phyloP scores from a whole-genome alignment of 2,329 filamentous ascomycete genomes.

The Arthroderma uncinatum region DNA sequence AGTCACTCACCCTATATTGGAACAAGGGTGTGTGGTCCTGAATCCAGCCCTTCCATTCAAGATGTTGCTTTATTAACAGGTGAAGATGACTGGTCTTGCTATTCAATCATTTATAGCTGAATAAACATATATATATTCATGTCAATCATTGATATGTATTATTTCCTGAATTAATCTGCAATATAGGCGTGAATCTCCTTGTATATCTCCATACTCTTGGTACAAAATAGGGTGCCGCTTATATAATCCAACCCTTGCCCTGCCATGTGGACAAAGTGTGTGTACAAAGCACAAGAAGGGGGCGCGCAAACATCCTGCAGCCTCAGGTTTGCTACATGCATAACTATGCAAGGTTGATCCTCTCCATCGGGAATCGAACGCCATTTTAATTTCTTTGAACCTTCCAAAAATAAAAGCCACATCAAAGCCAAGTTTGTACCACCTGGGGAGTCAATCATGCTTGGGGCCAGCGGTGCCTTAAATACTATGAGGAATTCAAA shows the following conservation, averaged over 20 bases:
- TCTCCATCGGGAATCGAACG: background rate
- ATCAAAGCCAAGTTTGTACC: background rate
- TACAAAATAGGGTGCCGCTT: no score
- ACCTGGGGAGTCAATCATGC: background rate
- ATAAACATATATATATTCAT: background rate
- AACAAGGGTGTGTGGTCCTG: background rate
- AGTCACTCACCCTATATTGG: background rate
- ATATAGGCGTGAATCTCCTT: background rate
- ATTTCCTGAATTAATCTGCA: background rate
- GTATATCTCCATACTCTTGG: no score
- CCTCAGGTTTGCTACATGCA: background rate
- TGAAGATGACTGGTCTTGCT: background rate
- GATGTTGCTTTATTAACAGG: background rate
- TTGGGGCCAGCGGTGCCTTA: background rate
- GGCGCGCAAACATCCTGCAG: background rate
- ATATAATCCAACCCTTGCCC: background rate
- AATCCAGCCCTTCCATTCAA: background rate
- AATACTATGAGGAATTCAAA: background rate
- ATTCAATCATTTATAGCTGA: background rate
- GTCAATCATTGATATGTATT: background rate
- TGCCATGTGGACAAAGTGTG: background rate
- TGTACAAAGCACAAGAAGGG: background rate
- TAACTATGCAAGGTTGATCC: background rate
- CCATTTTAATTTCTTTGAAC: background rate
- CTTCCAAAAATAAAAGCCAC: background rate